phyloP scores from a whole-genome alignment of 176 grass and related monocot species.

The Oryza nivara region DNA sequence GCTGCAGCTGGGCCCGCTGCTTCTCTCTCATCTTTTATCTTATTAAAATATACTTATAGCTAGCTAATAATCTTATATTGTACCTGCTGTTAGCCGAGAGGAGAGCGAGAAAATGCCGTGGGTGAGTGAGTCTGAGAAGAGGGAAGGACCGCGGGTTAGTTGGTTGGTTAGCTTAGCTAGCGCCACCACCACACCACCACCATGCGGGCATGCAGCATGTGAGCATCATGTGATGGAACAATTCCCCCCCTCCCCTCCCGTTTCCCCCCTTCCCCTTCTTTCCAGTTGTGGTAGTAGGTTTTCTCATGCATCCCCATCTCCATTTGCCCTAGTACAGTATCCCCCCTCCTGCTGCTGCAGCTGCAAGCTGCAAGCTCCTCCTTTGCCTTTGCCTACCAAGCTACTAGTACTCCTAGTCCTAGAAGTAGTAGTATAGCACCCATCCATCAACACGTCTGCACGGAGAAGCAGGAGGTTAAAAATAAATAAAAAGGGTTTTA shows the following conservation, averaged over 20 bases:
- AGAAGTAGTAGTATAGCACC: no score
- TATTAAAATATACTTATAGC: no score
- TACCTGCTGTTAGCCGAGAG: no score
- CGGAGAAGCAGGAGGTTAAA: neutral
- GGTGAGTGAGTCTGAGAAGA: no score
- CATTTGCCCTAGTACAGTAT: neutral
- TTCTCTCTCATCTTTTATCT: no score
- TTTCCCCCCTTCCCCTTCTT: neutral
- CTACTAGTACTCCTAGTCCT: no score
- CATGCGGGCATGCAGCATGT: conserved; percentile 13
- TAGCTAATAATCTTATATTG: no score
- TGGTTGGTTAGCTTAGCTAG: neutral
- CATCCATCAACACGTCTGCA: no score
- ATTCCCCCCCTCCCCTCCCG: conserved; percentile 34
- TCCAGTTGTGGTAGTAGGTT: conserved; percentile 42
- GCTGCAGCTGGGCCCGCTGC: no score
- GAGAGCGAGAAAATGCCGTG: no score
- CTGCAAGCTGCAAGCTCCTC: neutral
- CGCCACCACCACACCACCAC: no score
- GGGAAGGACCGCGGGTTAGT: neutral
- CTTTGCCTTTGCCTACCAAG: no score
- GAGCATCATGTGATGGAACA: conserved; percentile 53
- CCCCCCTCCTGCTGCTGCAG: neutral
- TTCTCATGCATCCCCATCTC: neutral
- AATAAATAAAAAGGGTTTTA: neutral